These are phyloP conservation scores for Elaeagnus macrophylla DNA, from an alignment of 306 rosid species.

Conservation along the genomic window DNA sequence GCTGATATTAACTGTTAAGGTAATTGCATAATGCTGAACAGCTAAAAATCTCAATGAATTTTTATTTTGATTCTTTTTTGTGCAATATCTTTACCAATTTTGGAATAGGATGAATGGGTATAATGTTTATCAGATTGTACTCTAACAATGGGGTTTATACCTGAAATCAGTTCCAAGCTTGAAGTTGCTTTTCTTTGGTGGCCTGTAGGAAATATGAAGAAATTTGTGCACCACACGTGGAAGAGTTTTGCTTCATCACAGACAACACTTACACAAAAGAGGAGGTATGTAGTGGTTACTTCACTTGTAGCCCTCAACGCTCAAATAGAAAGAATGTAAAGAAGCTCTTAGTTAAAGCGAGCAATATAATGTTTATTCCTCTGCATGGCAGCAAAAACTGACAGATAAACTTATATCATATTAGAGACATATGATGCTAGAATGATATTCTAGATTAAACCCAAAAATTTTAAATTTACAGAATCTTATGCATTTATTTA, in stretches of 20 bases:
- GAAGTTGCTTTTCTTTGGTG: constrained; percentile 14
- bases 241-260: constrained; percentile 59
- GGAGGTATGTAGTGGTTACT: constrained; percentile 30
- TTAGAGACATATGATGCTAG: no score
- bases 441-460: no score
- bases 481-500: no score
- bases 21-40: background rate
- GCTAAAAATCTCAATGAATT: background rate
- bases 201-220: constrained; percentile 54
- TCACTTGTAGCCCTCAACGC: background rate
- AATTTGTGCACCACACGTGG: constrained; percentile 49
- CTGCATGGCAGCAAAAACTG: no score
- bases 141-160: no score
- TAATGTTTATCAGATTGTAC: no score
- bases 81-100: background rate
- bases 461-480: no score
- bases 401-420: no score
- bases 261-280: constrained; percentile 52
- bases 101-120: background rate
- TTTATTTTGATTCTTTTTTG: background rate
- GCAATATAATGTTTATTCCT: no score
- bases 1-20: background rate
- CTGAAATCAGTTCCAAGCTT: no score
- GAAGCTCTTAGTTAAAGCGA: no score
- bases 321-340: no score